Base-by-base conservation (phyloP, 192 early-diverging fungal species). In the Rhizoclosmatium sp. region DNA sequence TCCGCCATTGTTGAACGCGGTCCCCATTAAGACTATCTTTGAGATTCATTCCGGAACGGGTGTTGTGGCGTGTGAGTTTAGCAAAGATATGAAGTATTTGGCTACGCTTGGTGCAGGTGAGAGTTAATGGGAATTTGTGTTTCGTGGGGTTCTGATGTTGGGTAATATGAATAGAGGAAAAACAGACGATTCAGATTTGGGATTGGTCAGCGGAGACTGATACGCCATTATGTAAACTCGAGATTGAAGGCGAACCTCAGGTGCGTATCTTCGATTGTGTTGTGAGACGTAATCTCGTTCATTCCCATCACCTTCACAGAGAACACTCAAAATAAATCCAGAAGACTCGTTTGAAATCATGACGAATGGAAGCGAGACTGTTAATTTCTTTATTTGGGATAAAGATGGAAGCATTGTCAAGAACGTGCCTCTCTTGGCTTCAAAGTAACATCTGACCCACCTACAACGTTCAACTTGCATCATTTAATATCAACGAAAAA, bases 11-110 rank as follows among this genome's bases (percentile, higher is more conserved):
- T 54, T 82, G 19, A 78, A 78, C 68, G 75, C 86, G 40, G 51
- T 91, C 0, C 90, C 90, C 19, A 87, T 91, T 51, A 91, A 86
- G 67, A 91, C 86, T 16, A 74, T 91, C 4, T 89, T 83, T 71
- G 86, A 89, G 21, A 87, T 88, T 40, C 88, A 91, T 69, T 49
- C 60, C 21, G 87, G 85, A 4, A 54, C 31, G 19, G 90, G 90
- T 1, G 82, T 87, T 39, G 71, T 83, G 1, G 79, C 80, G 14
- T 79, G 72, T 40, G 85, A 81, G 48, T 91, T 91, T 66, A 84
- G 86, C 7, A 10, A 19, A 2, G 89, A 91, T 69, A 41, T 64
- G 16, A 84, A 81, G 74, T 88, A 88, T 71, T 47, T 91, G 10
- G 65, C 89, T n/a, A 85, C 90, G 3, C 75, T 91, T 51, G 89